Conservation (phyloP, 441 rosid genomes). For the Macaranga tanarius region DNA sequence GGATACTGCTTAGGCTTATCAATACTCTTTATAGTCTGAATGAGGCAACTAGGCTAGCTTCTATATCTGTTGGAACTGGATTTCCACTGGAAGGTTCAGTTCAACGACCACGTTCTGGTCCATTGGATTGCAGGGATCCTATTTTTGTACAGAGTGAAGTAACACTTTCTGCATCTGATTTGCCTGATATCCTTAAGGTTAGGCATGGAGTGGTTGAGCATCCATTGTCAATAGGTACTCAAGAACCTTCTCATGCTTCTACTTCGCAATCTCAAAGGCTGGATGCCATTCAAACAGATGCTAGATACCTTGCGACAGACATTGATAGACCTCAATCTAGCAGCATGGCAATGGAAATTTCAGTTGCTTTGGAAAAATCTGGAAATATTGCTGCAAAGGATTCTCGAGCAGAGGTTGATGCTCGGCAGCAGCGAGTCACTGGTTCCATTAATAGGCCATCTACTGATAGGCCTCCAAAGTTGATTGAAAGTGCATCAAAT, state of each 20-base stretch:
- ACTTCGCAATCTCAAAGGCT: slow-evolving; percentile 64
- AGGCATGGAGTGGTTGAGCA: slow-evolving; percentile 53
- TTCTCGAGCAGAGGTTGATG: slow-evolving; percentile 48
- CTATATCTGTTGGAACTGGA: slow-evolving; percentile 63
- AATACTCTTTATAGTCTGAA: slow-evolving; percentile 97
- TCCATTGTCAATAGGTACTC: slow-evolving; percentile 38
- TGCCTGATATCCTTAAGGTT: slow-evolving; percentile 50
- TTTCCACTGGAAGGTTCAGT: slow-evolving; percentile 51
- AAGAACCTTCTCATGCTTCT: slow-evolving; percentile 69
- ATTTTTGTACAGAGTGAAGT: slow-evolving; percentile 55
- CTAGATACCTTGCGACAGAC: slow-evolving; percentile 42
- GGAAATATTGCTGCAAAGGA: slow-evolving; percentile 37
- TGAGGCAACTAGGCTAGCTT: slow-evolving; percentile 89
- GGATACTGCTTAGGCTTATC: slow-evolving; percentile 78
- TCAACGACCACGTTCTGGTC: slow-evolving; percentile 74
- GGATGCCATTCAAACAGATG: slow-evolving; percentile 57
- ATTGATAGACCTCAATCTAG: slow-evolving; percentile 63
- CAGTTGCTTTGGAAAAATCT: slow-evolving; percentile 41
- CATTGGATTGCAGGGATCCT: slow-evolving; percentile 58
- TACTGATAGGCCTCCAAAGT: slow-evolving; percentile 71
- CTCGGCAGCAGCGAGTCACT: slow-evolving; percentile 50
- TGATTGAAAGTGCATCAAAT: slow-evolving; percentile 56
- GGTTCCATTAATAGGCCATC: slow-evolving; percentile 56
- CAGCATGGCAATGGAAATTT: slow-evolving; percentile 48
- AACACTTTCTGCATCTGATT: slow-evolving; percentile 48